Percentiles rank a stretch among this genome's conserved stretches.
Conservation (phyloP, 192 early-diverging fungal genomes). For the Rhizophagus clarus region DNA sequence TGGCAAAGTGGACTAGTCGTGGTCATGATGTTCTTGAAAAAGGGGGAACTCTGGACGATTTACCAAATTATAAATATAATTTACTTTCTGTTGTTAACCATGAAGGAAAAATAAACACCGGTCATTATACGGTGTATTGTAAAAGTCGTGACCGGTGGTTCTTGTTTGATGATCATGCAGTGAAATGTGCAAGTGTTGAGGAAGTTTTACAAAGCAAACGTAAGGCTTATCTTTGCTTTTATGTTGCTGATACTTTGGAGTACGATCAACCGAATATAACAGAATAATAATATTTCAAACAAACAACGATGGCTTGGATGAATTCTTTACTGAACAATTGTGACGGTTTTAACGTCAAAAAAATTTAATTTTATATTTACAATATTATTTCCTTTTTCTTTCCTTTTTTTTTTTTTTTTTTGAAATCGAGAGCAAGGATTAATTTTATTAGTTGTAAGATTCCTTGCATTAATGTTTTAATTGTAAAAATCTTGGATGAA, state of each 20-base stretch:
- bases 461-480: background rate
- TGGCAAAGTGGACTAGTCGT: slow-evolving; percentile 38
- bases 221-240: slow-evolving; percentile 18
- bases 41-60: slow-evolving; percentile 45
- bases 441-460: background rate
- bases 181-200: background rate
- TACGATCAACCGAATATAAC: background rate
- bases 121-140: slow-evolving; percentile 76
- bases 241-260: slow-evolving; percentile 11
- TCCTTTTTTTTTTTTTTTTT: background rate
- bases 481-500: background rate
- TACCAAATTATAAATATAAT: slow-evolving; percentile 76
- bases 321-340: background rate
- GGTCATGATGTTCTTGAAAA: slow-evolving; percentile 36
- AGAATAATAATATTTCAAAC: background rate
- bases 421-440: background rate
- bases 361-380: background rate
- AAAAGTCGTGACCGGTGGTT: slow-evolving; percentile 9
- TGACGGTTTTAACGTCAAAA: background rate
- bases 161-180: slow-evolving; percentile 21
- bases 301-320: background rate
- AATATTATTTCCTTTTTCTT: background rate
- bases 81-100: slow-evolving; percentile 95
- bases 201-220: slow-evolving; percentile 15
- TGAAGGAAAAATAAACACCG: slow-evolving; percentile 87